Evolutionary conservation across 257 asterid species (phyloP), one percentile per base, ranked within the genome.

Genomic region (Lithospermum erythrorhizon): DNA sequence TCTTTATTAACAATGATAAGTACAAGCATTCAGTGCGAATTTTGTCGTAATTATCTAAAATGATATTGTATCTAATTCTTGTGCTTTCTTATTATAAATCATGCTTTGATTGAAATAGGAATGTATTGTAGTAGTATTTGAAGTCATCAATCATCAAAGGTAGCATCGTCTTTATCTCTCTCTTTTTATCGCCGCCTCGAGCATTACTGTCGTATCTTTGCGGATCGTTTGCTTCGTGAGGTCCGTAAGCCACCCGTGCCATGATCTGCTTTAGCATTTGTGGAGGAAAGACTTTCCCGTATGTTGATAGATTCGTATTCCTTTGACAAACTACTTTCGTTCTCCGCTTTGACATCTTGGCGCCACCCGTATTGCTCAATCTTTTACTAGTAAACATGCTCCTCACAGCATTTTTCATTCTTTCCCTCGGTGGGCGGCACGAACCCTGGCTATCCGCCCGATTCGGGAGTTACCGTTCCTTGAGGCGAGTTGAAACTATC

Each of bases 311-410:
- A 7, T 88, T 88, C 94, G 82, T 82, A 70, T 86, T 93, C 65
- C 89, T 73, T n/a, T 1, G 95, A 81, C 20, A 86, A 68, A 11
- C 90, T 76, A 22, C 93, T 91, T 95, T n/a, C 88, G 86, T 20
- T 83, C 90, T 73, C 98, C 98, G 66, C 84, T 93, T 89, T 14
- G 99, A 95, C 22, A 90, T 90, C 86, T 85, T 90, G 6, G 87
- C 87, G 3, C 98, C 98, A 78, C 87, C 87, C n/a, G n/a, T 96
- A 87, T 90, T 87, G 84, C 96, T 82, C 86, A 35, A 83, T 71
- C 85, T 91, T 88, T 49, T 94, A 94, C 45, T 81, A 80, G 27
- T 89, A n/a, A n/a, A 75, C 73, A 86, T 91, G 90, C 76, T 88
- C 95, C 72, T 91, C 98, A n/a, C 66, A 91, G 25, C 96, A 91